A percentile compares a stretch with the other conserved stretches of the same genome.
These are phyloP conservation scores for Cladosporium colombiae DNA, from an alignment of 2,329 filamentous ascomycete genomes.

Conservation along the genomic window DNA sequence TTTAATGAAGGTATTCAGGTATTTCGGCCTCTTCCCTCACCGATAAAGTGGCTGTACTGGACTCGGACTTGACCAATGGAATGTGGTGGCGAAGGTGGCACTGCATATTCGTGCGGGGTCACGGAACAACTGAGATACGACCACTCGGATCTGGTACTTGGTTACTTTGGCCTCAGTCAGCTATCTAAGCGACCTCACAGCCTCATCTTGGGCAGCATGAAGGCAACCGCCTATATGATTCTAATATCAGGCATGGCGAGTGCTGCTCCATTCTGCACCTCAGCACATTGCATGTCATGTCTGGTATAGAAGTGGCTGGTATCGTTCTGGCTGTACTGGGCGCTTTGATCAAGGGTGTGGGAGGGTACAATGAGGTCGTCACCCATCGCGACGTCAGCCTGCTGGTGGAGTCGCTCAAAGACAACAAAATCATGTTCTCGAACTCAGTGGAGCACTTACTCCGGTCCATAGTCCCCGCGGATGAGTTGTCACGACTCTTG, in stretches of 20 bases:
- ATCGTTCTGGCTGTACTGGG: background rate
- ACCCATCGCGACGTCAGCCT: no score
- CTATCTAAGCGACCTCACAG: background rate
- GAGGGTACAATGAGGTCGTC: no score
- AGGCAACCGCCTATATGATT: background rate
- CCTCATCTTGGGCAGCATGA: background rate
- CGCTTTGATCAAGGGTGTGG: background rate
- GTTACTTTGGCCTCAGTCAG: background rate
- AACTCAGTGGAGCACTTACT: background rate
- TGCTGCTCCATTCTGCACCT: background rate
- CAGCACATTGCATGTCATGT: background rate
- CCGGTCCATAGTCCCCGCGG: background rate
- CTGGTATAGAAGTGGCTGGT: background rate
- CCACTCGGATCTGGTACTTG: background rate
- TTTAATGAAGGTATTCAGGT: background rate
- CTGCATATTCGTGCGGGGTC: background rate
- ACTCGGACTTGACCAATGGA: background rate
- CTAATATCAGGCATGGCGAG: background rate
- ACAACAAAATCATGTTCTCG: no score
- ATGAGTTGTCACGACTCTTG: background rate
- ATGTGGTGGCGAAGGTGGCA: background rate
- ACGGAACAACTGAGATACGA: background rate
- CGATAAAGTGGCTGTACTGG: background rate
- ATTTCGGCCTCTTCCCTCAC: background rate
- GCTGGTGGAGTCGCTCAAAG: no score